Base-by-base conservation (phyloP, 768 basidiomycete genomes). In the Leccinum obscurum region DNA sequence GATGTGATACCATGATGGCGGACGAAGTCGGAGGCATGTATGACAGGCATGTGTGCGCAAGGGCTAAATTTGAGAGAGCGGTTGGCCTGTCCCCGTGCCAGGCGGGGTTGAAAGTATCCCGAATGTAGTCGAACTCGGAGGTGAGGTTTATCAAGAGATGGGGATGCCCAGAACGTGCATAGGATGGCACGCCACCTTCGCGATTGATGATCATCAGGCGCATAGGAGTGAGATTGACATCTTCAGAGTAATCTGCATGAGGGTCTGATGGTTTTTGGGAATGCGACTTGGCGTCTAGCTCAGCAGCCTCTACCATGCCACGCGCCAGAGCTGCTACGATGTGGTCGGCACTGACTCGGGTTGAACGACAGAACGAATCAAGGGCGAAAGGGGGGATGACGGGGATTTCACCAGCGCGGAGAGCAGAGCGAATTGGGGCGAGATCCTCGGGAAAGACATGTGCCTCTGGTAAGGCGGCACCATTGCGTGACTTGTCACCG, bases 121-220 rank as follows among this genome's bases (percentile, higher is more conserved):
- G 82, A 66, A 99, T 98, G 76, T 90, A 88, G 52, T 84, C 74
- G 71, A 83, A 90, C 74, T 99, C 97, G 14, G 93, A 93, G 0
- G 84, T 82, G 54, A 98, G 84, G 73, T 99, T 99, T 80, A 99
- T 88, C 60, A 97, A 85, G 24, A 99, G 87, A 77, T 99, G 97
- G 20, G 97, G 97, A 64, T 92, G 85, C 51, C 97, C 97, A 10
- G 84, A 85, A 32, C 97, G 93, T 37, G 97, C 97, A 72, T 98
- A 98, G 0, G 97, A 98, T 22, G 97, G 97, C 3, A 98, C 89
- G 14, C 97, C 97, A 24, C 97, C 97, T 75, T 96, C 93, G 20
- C 90, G 85, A 73, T 95, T 96, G 75, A 99, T 98, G 74, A 98
- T 90, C 91, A 99, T 95, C 60, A 99, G 83, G 30, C 97, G 90